Evolutionary conservation across 768 basidiomycete genomes (phyloP), one percentile per base, ranked within the genome.

Genomic region (Auricularia sp.): DNA sequence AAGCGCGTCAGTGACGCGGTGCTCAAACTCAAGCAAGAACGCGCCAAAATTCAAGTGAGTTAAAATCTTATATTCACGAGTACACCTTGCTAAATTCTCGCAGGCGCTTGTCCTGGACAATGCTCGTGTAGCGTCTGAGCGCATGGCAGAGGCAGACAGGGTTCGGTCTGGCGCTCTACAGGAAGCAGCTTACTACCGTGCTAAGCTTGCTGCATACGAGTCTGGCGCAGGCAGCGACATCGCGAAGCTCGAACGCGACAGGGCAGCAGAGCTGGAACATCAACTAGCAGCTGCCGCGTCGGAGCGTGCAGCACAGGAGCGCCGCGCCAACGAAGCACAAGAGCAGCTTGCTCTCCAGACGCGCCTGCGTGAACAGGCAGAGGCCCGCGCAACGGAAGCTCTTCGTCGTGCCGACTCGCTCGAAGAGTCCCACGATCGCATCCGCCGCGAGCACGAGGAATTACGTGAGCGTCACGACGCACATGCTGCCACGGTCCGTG

Each of bases 121-220:
- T 74, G 89, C 91, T 1, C 85, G 81, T 56, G 80, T 81, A 62
- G 84, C 87, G 2, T 92, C 93, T 2, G 87, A 91, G 53, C 87
- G 86, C 47, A 74, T 97, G 10, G 80, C 84, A 3, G 90, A 93
- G 62, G 88, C 91, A 0, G 92, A 95, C 67, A 84, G 89, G 61
- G 75, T 86, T 67, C 87, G 88, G 66, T 74, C 80, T 6, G 87
- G 84, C 53, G 97, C 97, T 1, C 76, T 90, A 7, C 92, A 98
- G 74, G 97, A 99, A 75, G 90, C 95, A 2, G 92, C 94, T 1
- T 98, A 90, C 77, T 97, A 94, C 73, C 91, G 95, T 61, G 91
- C 95, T 59, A 98, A 98, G 76, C 78, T 96, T n/a, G 83, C 86
- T 2, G 93, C 96, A 0, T 76, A 92, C 61, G 97, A 98, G 72